These are phyloP conservation scores for Pyrus betulifolia DNA, from an alignment of 306 rosid species.

Conservation along the genomic window DNA sequence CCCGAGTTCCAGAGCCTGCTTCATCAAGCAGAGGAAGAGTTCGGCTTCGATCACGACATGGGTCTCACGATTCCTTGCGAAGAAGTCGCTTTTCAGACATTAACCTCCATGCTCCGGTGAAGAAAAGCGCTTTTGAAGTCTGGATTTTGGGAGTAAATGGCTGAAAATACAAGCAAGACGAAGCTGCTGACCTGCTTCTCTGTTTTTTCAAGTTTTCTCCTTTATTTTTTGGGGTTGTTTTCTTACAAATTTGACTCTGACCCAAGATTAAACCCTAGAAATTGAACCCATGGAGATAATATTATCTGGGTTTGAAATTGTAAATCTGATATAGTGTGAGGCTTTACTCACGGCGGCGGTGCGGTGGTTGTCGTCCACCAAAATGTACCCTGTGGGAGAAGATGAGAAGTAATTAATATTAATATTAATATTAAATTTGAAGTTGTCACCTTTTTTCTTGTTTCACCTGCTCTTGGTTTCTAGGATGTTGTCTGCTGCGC, in stretches of 20 bases:
- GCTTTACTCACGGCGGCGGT: slow-evolving; percentile 36
- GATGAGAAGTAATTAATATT: slow-evolving; percentile 7
- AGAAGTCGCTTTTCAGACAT: slow-evolving; percentile 55
- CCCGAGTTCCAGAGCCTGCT: slow-evolving; percentile 81
- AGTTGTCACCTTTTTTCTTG: neutral
- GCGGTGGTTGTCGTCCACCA: slow-evolving; percentile 14
- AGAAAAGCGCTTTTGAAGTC: neutral
- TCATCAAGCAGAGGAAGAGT: slow-evolving; percentile 85
- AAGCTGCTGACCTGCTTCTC: slow-evolving; percentile 88
- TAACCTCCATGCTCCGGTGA: slow-evolving; percentile 72
- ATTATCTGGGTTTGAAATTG: slow-evolving; percentile 25
- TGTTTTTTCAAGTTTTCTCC: slow-evolving; percentile 17
- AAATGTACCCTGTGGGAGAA: slow-evolving; percentile 40
- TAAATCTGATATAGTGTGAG: slow-evolving; percentile 20
- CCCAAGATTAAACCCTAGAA: slow-evolving; percentile 14
- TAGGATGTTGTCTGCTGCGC: slow-evolving; percentile 26
- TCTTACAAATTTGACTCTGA: slow-evolving; percentile 18
- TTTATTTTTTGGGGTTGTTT: slow-evolving; percentile 6
- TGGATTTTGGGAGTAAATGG: neutral
- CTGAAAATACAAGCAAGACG: slow-evolving; percentile 26
- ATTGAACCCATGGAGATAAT: slow-evolving; percentile 13
- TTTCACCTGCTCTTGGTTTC: slow-evolving; percentile 13
- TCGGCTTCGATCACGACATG: slow-evolving; percentile 76
- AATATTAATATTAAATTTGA: slow-evolving; percentile 11
- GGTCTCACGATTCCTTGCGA: slow-evolving; percentile 94